Conservation (phyloP, 495 filamentous ascomycete species). For the Bacidia rubella region DNA sequence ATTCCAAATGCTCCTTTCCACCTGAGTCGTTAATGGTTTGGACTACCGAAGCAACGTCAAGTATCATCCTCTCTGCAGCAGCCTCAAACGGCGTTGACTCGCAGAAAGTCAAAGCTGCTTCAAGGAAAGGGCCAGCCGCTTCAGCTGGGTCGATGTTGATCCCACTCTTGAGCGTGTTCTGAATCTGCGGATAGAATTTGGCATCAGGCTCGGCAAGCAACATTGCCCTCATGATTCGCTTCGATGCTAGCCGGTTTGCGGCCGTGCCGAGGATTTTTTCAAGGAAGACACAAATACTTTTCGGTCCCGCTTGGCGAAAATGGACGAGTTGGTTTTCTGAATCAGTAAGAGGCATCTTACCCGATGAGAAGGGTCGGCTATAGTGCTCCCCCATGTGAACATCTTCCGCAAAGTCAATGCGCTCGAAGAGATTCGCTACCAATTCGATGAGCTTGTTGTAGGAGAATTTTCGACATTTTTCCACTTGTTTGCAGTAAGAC, state of each 20-base stretch:
- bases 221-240: slow-evolving; percentile 29
- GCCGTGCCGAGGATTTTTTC: slow-evolving; percentile 32
- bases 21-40: slow-evolving; percentile 42
- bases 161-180: slow-evolving; percentile 36
- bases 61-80: slow-evolving; percentile 32
- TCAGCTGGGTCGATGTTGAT: slow-evolving; percentile 43
- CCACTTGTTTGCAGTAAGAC: slow-evolving; percentile 39
- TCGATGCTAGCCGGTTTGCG: slow-evolving; percentile 21
- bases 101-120: slow-evolving; percentile 38
- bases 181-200: slow-evolving; percentile 28
- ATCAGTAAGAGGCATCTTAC: slow-evolving; percentile 25
- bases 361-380: slow-evolving; percentile 17
- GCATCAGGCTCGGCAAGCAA: slow-evolving; percentile 34
- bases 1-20: slow-evolving; percentile 44
- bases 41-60: slow-evolving; percentile 39
- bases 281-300: slow-evolving; percentile 25
- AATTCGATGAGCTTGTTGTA: slow-evolving; percentile 33
- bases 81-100: slow-evolving; percentile 26
- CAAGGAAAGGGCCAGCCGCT: slow-evolving; percentile 39
- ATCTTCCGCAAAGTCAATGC: slow-evolving; percentile 26
- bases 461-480: slow-evolving; percentile 39
- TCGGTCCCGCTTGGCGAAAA: slow-evolving; percentile 17
- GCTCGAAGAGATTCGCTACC: slow-evolving; percentile 26
- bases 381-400: slow-evolving; percentile 1
- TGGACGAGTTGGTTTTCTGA: slow-evolving; percentile 25